Evolutionary conservation across 805 yeast genomes (phyloP), one percentile per base, ranked within the genome.

Genomic region (Metschnikowia similis): DNA sequence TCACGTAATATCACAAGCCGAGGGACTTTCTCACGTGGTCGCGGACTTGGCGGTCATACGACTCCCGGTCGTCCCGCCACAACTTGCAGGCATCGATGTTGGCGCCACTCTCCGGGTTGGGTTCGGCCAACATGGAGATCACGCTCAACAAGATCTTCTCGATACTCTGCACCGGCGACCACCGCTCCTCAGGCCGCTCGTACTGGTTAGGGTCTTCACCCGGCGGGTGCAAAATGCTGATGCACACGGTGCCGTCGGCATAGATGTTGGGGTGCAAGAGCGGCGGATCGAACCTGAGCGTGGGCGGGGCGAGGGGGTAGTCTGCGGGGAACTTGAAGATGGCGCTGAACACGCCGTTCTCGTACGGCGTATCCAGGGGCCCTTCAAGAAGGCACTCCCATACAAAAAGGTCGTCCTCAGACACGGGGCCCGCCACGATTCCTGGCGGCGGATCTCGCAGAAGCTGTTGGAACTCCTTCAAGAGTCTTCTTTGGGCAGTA

Each of bases 121-220:
- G 98, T 67, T 94, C 96, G 27, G 97, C 96, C 53, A 94, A 76
- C 97, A 94, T 91, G 61, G 96, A 87, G 78, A 91, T 82, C 21
- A 94, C 98, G 66, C 96, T 86, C 51, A 94, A 70, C 53, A 94
- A 73, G 53, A 94, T 94, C 77, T 94, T 94, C 70, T 94, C 99
- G n/a, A 94, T 91, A 64, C 96, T 87, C 66, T 94, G 99, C 30
- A 94, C 91, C 0, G 99, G 99, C 6, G 96, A 87, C 99, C 99
- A 94, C 56, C 99, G 75, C 70, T 94, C 99, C 59, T 91, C 95
- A 0, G 98, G 96, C 30, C 88, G 70, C 67, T 94, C 99, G 69
- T 94, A 94, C 77, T 86, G 90, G 66, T 90, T 82, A 17, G 99
- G 98, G 67, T 94, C 99, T 59, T 91, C 96, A 9, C 99, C 99